phyloP scores from a whole-genome alignment of 2,329 filamentous ascomycete species.

The Penicillium sp. region DNA sequence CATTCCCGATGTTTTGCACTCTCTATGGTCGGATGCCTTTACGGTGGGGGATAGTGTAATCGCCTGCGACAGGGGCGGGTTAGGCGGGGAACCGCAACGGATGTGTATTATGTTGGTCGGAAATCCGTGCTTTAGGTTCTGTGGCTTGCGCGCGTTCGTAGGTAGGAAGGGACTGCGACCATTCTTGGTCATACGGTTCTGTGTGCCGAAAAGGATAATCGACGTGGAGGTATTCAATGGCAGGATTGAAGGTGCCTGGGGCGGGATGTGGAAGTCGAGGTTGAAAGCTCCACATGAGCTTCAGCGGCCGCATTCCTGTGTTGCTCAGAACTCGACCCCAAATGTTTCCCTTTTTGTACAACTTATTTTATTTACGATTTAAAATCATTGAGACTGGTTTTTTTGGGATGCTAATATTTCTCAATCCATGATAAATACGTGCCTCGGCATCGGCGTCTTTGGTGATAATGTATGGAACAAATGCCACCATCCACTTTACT shows the following conservation, averaged over 20 bases:
- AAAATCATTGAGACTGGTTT: neutral
- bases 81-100: constrained; percentile 9
- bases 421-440: neutral
- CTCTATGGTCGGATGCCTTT: constrained; percentile 5
- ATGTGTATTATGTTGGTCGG: neutral
- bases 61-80: constrained; percentile 15
- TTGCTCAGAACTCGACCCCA: neutral
- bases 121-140: constrained; percentile 11
- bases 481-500: constrained; percentile 18
- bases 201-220: constrained; percentile 1
- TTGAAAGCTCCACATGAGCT: constrained; percentile 26
- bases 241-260: neutral
- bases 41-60: constrained; percentile 6
- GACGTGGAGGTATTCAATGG: constrained; percentile 8
- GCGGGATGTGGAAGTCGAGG: constrained; percentile 18
- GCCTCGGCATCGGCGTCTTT: neutral
- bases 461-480: neutral
- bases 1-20: constrained; percentile 28
- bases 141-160: constrained; percentile 15
- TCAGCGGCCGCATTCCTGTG: constrained; percentile 19
- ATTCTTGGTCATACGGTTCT: constrained; percentile 21
- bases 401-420: neutral
- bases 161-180: constrained; percentile 8
- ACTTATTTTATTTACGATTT: neutral
- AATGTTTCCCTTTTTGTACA: neutral